Evolutionary conservation across 2,329 filamentous ascomycete species (phyloP), one percentile per base, ranked within the genome.

Genomic region (Pestalotiopsis sp.): DNA sequence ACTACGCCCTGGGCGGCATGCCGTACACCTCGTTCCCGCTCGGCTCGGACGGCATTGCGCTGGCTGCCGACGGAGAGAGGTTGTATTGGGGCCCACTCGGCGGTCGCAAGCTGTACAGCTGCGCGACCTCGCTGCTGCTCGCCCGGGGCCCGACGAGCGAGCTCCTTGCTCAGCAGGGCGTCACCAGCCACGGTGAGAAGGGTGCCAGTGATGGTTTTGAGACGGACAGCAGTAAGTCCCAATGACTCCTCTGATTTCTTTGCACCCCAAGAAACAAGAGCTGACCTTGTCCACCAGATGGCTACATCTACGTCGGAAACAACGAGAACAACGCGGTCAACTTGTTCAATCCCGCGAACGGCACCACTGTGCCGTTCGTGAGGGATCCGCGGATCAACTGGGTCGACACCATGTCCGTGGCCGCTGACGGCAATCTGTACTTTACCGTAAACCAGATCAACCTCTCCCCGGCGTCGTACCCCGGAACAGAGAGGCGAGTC

Each of bases 141-240:
- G 83, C 82, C 36, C 75, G 77, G 3, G 68, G 79, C 13, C 62
- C 71, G 5, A 75, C 71, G 3, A 80, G 78, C 5, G 85, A 87
- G 72, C 70, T 87, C 2, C 69, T 81, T 20, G 82, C 85, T 2
- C 80, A 82, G 68, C 77, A 79, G 31, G 78, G 80, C 0, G 81
- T 87, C 7, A 71, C 77, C 17, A 82, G 80, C 27, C 78, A 78
- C 3, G 82, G 83, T 1, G 78, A 87, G 69, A 84, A 85, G 38
- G 85, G 85, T 4, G 78, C 85, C 1, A 84, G 82, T 3, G 85
- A 87, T 73, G 85, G 86, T 0, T 80, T 86, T 60, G 85, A 87
- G 73, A 86, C 82, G 1, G 85, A 87, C 66, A 81, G 79, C 5
- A 86, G 59, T 62, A 23, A 38, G 59, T 61, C 14, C 0, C 17